These are phyloP conservation scores for Colletotrichum falcatum DNA, from an alignment of 2,329 filamentous ascomycete species.

Conservation along the genomic window DNA sequence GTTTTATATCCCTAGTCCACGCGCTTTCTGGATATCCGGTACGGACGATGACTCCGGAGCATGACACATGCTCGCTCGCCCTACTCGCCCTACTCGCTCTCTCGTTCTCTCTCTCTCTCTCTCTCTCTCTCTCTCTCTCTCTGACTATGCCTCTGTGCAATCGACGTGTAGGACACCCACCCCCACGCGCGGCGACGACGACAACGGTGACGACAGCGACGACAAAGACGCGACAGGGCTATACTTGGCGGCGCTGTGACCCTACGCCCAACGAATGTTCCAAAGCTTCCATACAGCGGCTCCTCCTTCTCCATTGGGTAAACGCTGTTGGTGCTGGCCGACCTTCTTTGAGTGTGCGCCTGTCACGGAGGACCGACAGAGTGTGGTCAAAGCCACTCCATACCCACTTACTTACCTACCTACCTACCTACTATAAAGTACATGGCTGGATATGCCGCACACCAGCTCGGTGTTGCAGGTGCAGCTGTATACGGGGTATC, in stretches of 20 bases:
- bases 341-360: conserved; percentile 17
- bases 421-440: neutral
- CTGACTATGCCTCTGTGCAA: conserved; percentile 14
- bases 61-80: neutral
- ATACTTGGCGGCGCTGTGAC: conserved; percentile 36
- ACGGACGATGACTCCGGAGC: neutral
- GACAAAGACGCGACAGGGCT: conserved; percentile 5
- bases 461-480: neutral
- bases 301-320: conserved; percentile 33
- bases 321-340: conserved; percentile 11
- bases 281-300: conserved; percentile 37
- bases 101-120: neutral
- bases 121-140: neutral
- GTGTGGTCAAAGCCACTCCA: conserved; percentile 32
- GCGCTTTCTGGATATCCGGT: neutral
- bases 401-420: neutral
- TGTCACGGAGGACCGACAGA: conserved; percentile 24
- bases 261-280: conserved; percentile 35
- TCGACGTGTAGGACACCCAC: neutral
- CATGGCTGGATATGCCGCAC: neutral
- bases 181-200: neutral
- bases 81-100: no score
- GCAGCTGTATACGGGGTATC: neutral
- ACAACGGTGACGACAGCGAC: conserved; percentile 2
- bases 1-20: neutral